phyloP scores from a whole-genome alignment of 345 rosid genomes.

The Zanthoxylum bungeanum region DNA sequence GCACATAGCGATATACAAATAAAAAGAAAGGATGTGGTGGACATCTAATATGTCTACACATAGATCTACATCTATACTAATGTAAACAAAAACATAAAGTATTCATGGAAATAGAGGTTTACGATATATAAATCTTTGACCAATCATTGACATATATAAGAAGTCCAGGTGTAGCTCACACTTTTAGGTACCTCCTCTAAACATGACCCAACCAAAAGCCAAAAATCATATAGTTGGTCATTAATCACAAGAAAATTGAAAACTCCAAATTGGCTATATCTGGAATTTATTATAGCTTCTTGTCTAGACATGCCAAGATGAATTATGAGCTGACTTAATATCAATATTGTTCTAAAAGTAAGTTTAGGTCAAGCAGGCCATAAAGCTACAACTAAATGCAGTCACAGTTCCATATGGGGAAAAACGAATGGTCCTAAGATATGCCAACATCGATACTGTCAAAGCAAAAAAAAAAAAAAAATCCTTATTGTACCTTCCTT shows the following conservation, averaged over 20 bases:
- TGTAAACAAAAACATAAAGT: not conserved
- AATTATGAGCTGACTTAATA: not conserved
- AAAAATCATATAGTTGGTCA: not conserved
- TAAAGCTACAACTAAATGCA: not conserved
- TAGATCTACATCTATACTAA: not conserved
- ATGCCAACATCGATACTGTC: not conserved
- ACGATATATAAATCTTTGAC: not conserved
- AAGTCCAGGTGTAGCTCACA: not conserved
- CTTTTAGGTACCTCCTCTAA: not conserved
- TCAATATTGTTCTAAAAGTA: not conserved
- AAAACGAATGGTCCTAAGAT: not conserved
- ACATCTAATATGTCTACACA: not conserved
- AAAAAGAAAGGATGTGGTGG: not conserved
- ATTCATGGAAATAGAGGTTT: not conserved
- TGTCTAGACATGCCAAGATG: not conserved
- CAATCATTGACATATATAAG: not conserved
- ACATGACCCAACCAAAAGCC: not conserved
- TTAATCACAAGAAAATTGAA: not conserved
- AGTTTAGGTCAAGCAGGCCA: not conserved
- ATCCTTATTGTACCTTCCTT: constrained; percentile 63
- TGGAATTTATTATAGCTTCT: not conserved
- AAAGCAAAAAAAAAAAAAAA: not conserved
- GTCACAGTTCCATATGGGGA: not conserved
- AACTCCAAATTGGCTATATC: not conserved
- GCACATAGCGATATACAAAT: constrained; percentile 16